A percentile compares a stretch with the other conserved stretches of the same genome.
phyloP scores from a whole-genome alignment of 2,329 filamentous ascomycete species.

The Sclerotinia nivalis region DNA sequence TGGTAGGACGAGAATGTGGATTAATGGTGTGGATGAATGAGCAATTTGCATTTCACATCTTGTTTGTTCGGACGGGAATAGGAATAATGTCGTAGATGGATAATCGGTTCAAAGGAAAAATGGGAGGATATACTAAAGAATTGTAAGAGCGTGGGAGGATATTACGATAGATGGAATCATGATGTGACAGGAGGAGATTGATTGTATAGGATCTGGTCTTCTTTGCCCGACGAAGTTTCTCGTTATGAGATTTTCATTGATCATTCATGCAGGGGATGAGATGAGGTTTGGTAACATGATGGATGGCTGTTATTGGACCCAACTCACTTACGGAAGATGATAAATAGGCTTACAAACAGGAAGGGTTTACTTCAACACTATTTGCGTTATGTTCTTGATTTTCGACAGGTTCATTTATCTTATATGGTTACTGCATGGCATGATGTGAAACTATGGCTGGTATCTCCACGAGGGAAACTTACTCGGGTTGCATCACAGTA shows the following conservation, averaged over 20 bases:
- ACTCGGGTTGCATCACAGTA: slow-evolving; percentile 11
- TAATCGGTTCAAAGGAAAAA: neutral
- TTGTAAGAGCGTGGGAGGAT: neutral
- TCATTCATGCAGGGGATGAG: neutral
- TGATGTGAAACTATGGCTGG: neutral
- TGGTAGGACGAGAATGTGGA: neutral
- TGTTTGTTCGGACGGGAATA: neutral
- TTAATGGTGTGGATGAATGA: neutral
- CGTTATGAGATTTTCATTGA: neutral
- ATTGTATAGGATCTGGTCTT: neutral
- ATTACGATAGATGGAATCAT: neutral
- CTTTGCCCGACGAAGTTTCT: neutral
- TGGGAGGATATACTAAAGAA: neutral
- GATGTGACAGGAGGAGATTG: neutral
- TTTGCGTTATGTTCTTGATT: slow-evolving; percentile 1
- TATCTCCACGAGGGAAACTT: neutral
- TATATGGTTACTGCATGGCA: slow-evolving; percentile 10
- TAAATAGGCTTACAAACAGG: neutral
- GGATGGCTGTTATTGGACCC: neutral
- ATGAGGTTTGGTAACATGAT: neutral
- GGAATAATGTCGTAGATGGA: slow-evolving; percentile 1
- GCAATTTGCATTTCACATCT: neutral
- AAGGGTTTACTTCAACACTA: slow-evolving; percentile 8
- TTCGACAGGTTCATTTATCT: neutral
- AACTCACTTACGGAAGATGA: neutral